Conservation (phyloP, 2,329 filamentous ascomycete genomes). For the Pezicula radicicola region DNA sequence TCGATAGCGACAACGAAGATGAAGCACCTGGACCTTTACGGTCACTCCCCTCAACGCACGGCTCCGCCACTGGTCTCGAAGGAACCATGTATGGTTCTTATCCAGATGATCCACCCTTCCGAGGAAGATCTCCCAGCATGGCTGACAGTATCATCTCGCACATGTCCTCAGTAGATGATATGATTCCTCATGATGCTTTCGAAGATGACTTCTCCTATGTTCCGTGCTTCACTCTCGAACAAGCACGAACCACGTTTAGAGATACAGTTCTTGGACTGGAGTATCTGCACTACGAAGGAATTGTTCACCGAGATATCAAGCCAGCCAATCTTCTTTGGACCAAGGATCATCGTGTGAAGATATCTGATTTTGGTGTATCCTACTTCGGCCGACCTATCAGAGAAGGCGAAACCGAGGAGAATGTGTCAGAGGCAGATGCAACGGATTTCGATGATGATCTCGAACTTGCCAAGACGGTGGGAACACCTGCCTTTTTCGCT, state of each 20-base stretch:
- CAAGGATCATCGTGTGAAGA: constrained; percentile 83
- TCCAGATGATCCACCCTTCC: constrained; percentile 50
- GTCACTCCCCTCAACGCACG: constrained; percentile 46
- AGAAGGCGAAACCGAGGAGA: constrained; percentile 76
- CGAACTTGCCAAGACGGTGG: constrained; percentile 96
- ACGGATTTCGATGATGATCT: constrained; percentile 88
- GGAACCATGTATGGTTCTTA: constrained; percentile 77
- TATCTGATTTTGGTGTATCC: constrained; percentile 97
- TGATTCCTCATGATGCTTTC: constrained; percentile 60
- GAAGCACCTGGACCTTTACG: constrained; percentile 51
- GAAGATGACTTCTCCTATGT: constrained; percentile 92
- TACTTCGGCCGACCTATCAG: constrained; percentile 89
- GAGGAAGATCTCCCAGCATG: constrained; percentile 74
- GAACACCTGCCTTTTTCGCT: constrained; percentile 95
- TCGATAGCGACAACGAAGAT: constrained; percentile 48
- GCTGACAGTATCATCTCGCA: constrained; percentile 73
- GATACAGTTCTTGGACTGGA: constrained; percentile 92
- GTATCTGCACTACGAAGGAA: constrained; percentile 85
- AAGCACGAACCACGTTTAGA: constrained; percentile 80
- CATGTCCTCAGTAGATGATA: constrained; percentile 64
- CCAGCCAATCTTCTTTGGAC: constrained; percentile 90
- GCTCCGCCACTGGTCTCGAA: constrained; percentile 56
- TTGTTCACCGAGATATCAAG: constrained; percentile 83
- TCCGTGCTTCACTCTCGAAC: constrained; percentile 83
- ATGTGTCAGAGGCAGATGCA: constrained; percentile 74